Evolutionary conservation across 306 rosid species (phyloP).

Genomic region (Rosa persica): DNA sequence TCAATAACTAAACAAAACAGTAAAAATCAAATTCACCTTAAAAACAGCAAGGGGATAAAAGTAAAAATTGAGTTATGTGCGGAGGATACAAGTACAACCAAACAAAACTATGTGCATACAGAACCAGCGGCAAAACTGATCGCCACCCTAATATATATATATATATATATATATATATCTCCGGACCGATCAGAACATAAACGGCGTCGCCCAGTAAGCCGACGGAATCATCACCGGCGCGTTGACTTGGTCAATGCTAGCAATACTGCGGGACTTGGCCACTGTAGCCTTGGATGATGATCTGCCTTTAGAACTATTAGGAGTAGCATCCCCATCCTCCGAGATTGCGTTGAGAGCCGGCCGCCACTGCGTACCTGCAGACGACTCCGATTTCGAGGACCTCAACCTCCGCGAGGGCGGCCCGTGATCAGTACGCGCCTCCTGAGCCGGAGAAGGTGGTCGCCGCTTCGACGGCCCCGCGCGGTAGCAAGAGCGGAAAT

Average conservation of each 20-base stretch:
- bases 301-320: not conserved
- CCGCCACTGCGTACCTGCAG: conserved; percentile 24
- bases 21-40: no score
- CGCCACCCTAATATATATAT: not conserved
- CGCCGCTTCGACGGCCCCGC: not conserved
- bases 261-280: not conserved
- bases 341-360: conserved; percentile 33
- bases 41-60: no score
- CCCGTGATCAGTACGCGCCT: not conserved
- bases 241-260: not conserved
- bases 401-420: not conserved
- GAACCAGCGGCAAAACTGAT: not conserved
- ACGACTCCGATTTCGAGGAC: not conserved
- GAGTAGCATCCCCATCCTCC: conserved; percentile 21
- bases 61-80: no score
- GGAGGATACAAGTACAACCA: not conserved
- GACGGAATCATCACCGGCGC: not conserved
- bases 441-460: not conserved
- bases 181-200: conserved; percentile 28
- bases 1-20: no score
- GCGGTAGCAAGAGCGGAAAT: not conserved
- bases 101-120: not conserved
- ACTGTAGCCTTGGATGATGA: not conserved
- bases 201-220: conserved; percentile 17
- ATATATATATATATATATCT: no score